A percentile compares a stretch with the other conserved stretches of the same genome.
Evolutionary conservation across 768 basidiomycete species (phyloP).

Genomic region (Porphyrellus cyaneotinctus): DNA sequence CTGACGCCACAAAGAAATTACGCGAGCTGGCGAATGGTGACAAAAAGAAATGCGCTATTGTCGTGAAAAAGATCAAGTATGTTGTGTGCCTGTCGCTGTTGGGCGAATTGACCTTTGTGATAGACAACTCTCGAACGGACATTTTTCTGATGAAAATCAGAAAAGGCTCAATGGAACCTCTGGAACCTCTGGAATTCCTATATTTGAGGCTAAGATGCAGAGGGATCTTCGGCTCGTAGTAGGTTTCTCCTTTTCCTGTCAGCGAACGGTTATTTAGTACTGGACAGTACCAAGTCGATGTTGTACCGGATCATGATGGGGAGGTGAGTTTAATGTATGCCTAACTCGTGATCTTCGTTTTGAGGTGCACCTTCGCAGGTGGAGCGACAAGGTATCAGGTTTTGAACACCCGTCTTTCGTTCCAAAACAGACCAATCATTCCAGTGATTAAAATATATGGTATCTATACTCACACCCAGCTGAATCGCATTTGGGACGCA

Average conservation of each 20-base stretch:
- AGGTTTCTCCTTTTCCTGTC: slow-evolving; percentile 12
- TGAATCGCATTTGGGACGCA: slow-evolving; percentile 46
- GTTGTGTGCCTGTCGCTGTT: slow-evolving; percentile 8
- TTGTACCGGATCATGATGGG: slow-evolving; percentile 36
- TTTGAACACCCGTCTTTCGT: background rate
- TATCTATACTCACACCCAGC: slow-evolving; percentile 46
- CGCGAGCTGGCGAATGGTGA: slow-evolving; percentile 46
- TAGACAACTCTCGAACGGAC: slow-evolving; percentile 66
- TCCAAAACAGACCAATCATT: background rate
- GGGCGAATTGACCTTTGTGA: background rate
- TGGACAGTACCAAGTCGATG: slow-evolving; percentile 47
- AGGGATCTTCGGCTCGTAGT: slow-evolving; percentile 49
- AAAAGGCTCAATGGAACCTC: slow-evolving; percentile 47
- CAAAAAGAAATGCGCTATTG: slow-evolving; percentile 44
- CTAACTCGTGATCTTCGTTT: background rate
- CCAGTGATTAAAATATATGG: slow-evolving; percentile 48
- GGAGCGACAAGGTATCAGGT: slow-evolving; percentile 36
- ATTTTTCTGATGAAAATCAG: slow-evolving; percentile 67
- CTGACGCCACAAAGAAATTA: slow-evolving; percentile 45
- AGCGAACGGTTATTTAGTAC: background rate
- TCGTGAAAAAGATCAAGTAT: slow-evolving; percentile 68
- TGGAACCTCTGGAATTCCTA: slow-evolving; percentile 45
- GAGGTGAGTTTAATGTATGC: slow-evolving; percentile 17
- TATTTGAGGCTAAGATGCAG: slow-evolving; percentile 69
- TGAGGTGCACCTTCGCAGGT: slow-evolving; percentile 25